Percentiles rank a stretch among this genome's conserved stretches.
These are phyloP conservation scores for Citrullus amarus DNA, from an alignment of 306 rosid genomes.

Conservation along the genomic window DNA sequence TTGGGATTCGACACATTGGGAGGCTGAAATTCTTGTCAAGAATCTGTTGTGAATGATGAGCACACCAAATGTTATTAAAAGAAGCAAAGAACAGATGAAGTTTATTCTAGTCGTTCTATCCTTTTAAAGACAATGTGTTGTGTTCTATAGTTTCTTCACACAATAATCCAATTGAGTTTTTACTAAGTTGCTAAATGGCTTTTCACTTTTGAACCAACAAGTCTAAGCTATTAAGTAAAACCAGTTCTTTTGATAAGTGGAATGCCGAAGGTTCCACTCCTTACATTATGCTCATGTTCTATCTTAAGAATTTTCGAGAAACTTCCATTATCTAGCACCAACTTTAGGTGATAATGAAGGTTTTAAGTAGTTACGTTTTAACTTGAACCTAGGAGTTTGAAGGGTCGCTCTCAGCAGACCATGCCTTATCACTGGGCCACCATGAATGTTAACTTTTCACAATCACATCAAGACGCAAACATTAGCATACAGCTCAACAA, in stretches of 20 bases:
- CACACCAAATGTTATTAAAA: neutral
- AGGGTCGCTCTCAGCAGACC: neutral
- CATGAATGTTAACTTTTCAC: neutral
- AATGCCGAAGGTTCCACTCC: neutral
- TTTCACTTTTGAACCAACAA: neutral
- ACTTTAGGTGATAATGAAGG: neutral
- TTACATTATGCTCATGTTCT: neutral
- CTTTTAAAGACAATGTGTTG: neutral
- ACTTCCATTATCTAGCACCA: neutral
- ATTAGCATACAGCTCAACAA: neutral
- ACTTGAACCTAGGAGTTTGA: neutral
- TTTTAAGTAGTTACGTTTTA: no score
- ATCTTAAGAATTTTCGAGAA: neutral
- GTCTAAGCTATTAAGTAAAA: neutral
- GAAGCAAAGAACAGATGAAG: neutral
- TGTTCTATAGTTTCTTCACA: neutral
- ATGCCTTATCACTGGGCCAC: neutral
- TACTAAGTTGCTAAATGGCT: neutral
- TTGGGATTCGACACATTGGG: constrained; percentile 28
- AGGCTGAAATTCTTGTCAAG: constrained; percentile 31
- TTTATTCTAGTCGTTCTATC: neutral
- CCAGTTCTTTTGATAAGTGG: neutral
- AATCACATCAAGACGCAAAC: neutral
- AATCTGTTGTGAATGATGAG: constrained; percentile 16
- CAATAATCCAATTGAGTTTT: neutral